A percentile compares a stretch with the other conserved stretches of the same genome.
phyloP scores from a whole-genome alignment of 2,329 filamentous ascomycete species.

The Apiospora marii region DNA sequence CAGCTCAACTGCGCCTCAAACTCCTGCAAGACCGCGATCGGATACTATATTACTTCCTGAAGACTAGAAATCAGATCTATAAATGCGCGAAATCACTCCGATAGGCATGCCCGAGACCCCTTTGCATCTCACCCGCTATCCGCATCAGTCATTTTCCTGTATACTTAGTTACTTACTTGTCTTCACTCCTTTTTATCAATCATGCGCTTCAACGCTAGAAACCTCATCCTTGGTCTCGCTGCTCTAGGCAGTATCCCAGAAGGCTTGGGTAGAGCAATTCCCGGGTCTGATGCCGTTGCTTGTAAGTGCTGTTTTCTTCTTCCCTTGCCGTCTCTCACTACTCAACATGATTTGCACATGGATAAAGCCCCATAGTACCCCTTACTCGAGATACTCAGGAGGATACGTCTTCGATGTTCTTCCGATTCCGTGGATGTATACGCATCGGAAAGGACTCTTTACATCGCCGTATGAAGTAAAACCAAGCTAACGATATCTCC shows the following conservation, averaged over 20 bases:
- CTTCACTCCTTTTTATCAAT: not conserved
- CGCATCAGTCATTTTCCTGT: not conserved
- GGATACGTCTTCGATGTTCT: no score
- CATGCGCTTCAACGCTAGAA: constrained; percentile 4
- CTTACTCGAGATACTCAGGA: no score
- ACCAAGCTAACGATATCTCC: not conserved
- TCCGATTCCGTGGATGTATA: no score
- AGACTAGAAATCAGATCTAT: not conserved
- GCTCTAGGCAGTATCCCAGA: not conserved
- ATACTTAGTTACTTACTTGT: not conserved
- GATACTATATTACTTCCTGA: not conserved
- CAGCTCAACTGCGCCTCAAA: not conserved
- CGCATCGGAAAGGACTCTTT: no score
- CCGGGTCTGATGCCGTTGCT: not conserved
- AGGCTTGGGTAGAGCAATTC: not conserved
- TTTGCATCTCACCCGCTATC: not conserved
- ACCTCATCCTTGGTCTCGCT: not conserved
- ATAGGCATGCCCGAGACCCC: not conserved
- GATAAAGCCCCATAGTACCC: no score
- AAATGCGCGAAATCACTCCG: not conserved
- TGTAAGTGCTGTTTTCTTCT: not conserved
- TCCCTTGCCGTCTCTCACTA: not conserved
- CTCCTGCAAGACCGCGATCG: not conserved
- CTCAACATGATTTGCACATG: not conserved
- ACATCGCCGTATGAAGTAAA: not conserved